These are phyloP conservation scores for Solanum chiquidenum DNA, from an alignment of 257 asterid genomes.

Conservation along the genomic window DNA sequence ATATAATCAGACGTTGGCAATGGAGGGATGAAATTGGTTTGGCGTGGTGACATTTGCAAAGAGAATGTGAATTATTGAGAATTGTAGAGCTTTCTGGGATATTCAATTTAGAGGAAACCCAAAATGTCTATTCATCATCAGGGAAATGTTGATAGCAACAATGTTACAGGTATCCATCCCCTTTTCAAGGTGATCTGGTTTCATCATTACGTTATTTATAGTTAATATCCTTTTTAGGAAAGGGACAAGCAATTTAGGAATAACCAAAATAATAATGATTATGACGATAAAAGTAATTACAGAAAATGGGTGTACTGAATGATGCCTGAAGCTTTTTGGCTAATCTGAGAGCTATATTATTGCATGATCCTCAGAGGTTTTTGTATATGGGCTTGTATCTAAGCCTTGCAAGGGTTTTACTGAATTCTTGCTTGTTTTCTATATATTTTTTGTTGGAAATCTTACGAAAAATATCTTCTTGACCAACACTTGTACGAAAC, in stretches of 20 bases:
- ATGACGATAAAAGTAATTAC: not conserved
- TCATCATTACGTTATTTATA: not conserved
- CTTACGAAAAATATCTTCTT: not conserved
- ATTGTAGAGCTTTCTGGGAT: not conserved
- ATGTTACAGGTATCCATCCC: slow-evolving; percentile 9
- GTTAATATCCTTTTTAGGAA: not conserved
- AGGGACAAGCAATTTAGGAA: not conserved
- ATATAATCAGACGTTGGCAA: not conserved
- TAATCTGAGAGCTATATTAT: not conserved
- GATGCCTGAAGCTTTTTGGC: not conserved
- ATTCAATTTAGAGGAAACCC: slow-evolving; percentile 1
- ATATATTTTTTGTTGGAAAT: no score
- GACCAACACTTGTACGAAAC: not conserved
- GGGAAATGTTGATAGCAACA: slow-evolving; percentile 9
- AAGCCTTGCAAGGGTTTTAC: not conserved
- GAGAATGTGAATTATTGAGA: not conserved
- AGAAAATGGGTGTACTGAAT: not conserved
- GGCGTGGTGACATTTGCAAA: not conserved
- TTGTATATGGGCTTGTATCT: not conserved
- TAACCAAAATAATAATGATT: not conserved
- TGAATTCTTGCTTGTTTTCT: not conserved
- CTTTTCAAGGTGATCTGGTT: not conserved
- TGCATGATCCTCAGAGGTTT: not conserved
- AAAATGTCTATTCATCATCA: slow-evolving; percentile 11
- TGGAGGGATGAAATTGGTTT: not conserved